Evolutionary conservation across 257 asterid species (phyloP), one percentile per base, ranked within the genome.

Genomic region (Jaltomata sinuosa): DNA sequence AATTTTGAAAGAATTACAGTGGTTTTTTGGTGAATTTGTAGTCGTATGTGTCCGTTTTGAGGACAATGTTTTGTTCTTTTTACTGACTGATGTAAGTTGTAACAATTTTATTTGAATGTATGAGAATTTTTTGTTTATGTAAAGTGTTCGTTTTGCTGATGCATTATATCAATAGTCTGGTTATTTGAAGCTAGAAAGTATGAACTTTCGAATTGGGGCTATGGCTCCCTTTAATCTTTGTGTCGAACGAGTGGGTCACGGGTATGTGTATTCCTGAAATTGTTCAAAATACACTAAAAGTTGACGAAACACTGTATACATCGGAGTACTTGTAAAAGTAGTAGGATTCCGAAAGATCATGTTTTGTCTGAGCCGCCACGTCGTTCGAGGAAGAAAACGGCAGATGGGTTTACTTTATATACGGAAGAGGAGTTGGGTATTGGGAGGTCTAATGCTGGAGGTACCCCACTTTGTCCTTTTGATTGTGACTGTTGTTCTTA

Each of bases 401-500:
- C 88, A 1, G 97, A 95, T 32, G 98, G 98, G 76, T 80, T 93
- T 11, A 8, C 88, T 34, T 38, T 95, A 61, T 95, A 90, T 85
- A 89, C 94, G 0, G 98, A 91, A 79, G 98, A 91, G 83, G 98
- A 93, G 84, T 83, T 94, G 89, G 94, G 97, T 19, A 22, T 93
- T 49, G 91, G 92, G 68, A 92, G 87, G 25, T 12, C 88, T 11
- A 89, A 89, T 36, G 94, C 93, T 42, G 98, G 98, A 85, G 96
- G 93, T 85, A 92, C 95, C 59, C 72, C 76, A 83, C 84, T 91
- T 53, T 93, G 97, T 80, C 98, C 98, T 2, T 95, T 95, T 87
- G 95, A 94, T 83, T 95, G 98, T 65, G 86, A 87, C 42, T 95
- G 98, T 80, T 95, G 98, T 89, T 94, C 94, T 85, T 95, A 92